Percentiles rank a stretch among this genome's conserved stretches.
phyloP scores from a whole-genome alignment of 208 protist genomes.

The Crithidia thermophila region DNA sequence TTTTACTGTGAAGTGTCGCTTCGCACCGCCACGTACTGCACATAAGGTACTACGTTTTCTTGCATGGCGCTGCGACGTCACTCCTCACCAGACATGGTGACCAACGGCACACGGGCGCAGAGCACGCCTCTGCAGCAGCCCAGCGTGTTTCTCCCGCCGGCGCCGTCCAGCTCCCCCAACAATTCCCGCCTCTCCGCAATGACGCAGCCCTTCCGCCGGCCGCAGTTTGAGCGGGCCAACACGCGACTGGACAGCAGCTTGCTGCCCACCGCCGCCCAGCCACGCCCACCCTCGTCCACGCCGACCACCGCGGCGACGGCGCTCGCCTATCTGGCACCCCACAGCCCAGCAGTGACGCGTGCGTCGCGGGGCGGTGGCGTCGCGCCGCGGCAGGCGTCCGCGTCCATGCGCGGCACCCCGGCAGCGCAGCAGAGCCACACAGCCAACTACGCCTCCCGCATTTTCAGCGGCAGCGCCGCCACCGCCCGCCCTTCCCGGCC shows the following conservation, averaged over 20 bases:
- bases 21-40: too few relatives aligned
- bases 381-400: constrained; percentile 11
- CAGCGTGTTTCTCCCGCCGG: constrained; percentile 5
- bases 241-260: background rate
- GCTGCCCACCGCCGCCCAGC: background rate
- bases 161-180: background rate
- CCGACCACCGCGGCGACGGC: background rate
- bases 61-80: background rate
- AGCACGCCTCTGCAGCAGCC: background rate
- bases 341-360: constrained; percentile 31
- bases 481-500: too few relatives aligned
- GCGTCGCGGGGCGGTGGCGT: constrained; percentile 13
- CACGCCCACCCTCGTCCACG: background rate
- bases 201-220: background rate
- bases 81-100: background rate
- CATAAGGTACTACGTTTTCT: too few relatives aligned
- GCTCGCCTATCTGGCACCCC: constrained; percentile 12
- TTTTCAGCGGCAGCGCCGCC: background rate
- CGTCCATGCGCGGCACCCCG: constrained; percentile 31
- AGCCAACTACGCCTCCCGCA: constrained; percentile 12
- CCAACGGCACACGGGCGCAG: background rate
- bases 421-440: constrained; percentile 24
- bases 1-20: too few relatives aligned
- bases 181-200: background rate
- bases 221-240: constrained; percentile 8